Evolutionary conservation across 2,329 filamentous ascomycete species (phyloP).

Genomic region (Dactylellina sp.): DNA sequence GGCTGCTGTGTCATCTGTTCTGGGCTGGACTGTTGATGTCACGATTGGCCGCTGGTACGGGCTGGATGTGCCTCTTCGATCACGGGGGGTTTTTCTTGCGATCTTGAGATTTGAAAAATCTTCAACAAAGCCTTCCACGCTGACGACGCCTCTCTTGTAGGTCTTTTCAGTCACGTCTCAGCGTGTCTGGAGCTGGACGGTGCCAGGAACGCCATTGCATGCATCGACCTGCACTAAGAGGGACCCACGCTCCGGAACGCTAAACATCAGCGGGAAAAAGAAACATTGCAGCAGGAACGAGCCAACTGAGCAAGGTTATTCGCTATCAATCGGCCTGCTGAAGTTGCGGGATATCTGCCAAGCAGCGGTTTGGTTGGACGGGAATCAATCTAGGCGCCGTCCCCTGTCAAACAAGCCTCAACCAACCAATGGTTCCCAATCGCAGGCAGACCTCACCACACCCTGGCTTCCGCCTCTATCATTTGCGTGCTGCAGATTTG

Average conservation of each 20-base stretch:
- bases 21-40: too few relatives aligned
- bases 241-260: constrained; percentile 28
- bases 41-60: too few relatives aligned
- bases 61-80: too few relatives aligned
- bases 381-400: constrained; percentile 56
- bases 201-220: constrained; percentile 26
- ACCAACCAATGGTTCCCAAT: constrained; percentile 53
- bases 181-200: constrained; percentile 47
- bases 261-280: constrained; percentile 32
- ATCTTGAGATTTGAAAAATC: background rate
- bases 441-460: constrained; percentile 36
- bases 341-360: constrained; percentile 53
- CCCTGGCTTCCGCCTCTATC: constrained; percentile 45
- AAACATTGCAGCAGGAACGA: constrained; percentile 32
- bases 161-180: constrained; percentile 31
- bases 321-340: constrained; percentile 44
- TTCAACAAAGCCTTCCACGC: constrained; percentile 42
- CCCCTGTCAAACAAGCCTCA: constrained; percentile 35
- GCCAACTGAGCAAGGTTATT: constrained; percentile 50
- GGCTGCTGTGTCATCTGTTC: background rate
- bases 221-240: constrained; percentile 3
- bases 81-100: too few relatives aligned
- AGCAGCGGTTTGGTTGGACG: constrained; percentile 55
- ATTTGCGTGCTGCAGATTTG: constrained; percentile 38
- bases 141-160: constrained; percentile 45